Evolutionary conservation across 768 basidiomycete species (phyloP).

Genomic region (Dioszegia hungarica): DNA sequence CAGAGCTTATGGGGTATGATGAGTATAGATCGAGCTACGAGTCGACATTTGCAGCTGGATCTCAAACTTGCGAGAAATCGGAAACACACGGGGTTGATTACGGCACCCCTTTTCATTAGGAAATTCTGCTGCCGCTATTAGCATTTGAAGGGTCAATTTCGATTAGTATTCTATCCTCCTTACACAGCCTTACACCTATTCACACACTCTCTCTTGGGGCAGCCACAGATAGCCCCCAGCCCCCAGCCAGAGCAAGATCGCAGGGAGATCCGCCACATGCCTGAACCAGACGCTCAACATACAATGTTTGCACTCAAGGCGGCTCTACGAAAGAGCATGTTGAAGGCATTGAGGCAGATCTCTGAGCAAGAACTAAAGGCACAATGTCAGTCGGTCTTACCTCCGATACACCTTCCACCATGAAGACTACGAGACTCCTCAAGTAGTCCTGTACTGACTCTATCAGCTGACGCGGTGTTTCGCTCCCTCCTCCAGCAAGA

Average conservation of each 20-base stretch:
- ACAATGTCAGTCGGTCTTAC: conserved; percentile 28
- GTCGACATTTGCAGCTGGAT: too few relatives aligned
- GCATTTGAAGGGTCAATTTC: too few relatives aligned
- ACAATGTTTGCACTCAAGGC: conserved; percentile 19
- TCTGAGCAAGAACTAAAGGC: conserved; percentile 21
- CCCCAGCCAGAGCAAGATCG: not conserved
- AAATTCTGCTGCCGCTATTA: too few relatives aligned
- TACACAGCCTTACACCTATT: too few relatives aligned
- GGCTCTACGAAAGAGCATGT: conserved; percentile 28
- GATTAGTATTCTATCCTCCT: too few relatives aligned
- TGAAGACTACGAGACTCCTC: not conserved
- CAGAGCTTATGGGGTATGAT: too few relatives aligned
- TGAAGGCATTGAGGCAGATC: conserved; percentile 26
- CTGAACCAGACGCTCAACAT: not conserved
- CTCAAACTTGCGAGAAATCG: not conserved
- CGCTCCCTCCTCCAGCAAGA: not conserved
- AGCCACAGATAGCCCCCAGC: too few relatives aligned
- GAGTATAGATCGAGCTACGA: too few relatives aligned
- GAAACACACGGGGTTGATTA: not conserved
- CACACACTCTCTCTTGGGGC: too few relatives aligned
- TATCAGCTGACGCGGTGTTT: not conserved
- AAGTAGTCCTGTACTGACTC: not conserved
- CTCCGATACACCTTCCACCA: not conserved
- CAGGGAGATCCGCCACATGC: not conserved
- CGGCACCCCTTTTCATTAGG: too few relatives aligned